Evolutionary conservation across 306 rosid genomes (phyloP), one percentile per base, ranked within the genome.

Genomic region (Datisca glomerata): DNA sequence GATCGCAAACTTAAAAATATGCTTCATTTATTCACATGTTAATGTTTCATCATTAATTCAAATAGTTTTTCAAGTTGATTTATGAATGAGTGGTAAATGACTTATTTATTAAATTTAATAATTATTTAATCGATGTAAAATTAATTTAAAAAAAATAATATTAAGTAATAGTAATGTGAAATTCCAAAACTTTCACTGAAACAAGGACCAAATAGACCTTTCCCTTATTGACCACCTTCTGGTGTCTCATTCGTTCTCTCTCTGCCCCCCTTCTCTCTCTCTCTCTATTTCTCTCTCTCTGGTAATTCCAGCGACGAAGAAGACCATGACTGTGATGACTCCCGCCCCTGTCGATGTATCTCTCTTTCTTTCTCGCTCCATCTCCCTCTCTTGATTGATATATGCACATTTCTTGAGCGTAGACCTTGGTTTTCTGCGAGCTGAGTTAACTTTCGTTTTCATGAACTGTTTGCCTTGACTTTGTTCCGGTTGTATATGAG

Each of bases 321-420:
- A 46, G 35, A 49, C 52, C 50, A 46, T 20, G 44, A 59, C 27
- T 29, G 59, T 43, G 47, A 57, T 61, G 71, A 67, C 67, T 74
- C 61, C 21, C 67, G 12, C 18, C 24, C 62, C 95, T 64, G 57
- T 85, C 66, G 93, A 85, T 52, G 95, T 85, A 64, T 47, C 79
- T 42, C 23, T 54, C 49, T 54, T 44, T 57, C 51, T 47, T 17
- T 39, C 53, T 14, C 59, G 35, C 24, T 43, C 34, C 24, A 2
- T 21, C 69, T 41, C 45, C 56, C 12, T 53, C 45, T 54, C 37
- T 21, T 7, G 8, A 7, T 8, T 11, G 14, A 7, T n/a, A 17
- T 32, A 1, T 11, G 6, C 40, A 11, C 19, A 7, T 43, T 1
- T 49, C 18, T 41, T n/a, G n/a, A n/a, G n/a, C n/a, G 12, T 49